These are phyloP conservation scores for Citrus mangshanensis DNA, from an alignment of 345 rosid genomes.

Conservation along the genomic window DNA sequence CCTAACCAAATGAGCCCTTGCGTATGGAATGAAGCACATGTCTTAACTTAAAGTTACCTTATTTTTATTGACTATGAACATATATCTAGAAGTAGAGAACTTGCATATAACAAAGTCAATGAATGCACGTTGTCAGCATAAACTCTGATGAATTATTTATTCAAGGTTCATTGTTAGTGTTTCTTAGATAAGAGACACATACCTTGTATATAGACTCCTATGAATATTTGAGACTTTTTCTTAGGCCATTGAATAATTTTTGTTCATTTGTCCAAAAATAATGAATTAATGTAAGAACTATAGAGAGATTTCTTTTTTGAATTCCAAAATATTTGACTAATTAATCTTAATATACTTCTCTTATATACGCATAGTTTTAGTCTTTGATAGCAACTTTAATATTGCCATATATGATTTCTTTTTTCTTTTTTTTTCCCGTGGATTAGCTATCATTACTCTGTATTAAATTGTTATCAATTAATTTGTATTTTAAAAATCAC, in stretches of 20 bases:
- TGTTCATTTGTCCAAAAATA: background rate
- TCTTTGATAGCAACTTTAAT: background rate
- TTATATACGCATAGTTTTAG: background rate
- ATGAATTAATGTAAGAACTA: background rate
- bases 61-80: background rate
- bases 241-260: background rate
- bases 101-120: background rate
- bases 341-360: too few species aligned
- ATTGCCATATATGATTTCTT: too few species aligned
- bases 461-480: too few species aligned
- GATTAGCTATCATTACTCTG: background rate
- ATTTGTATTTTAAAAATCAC: too few species aligned
- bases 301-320: too few species aligned
- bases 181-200: background rate
- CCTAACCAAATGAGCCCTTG: background rate
- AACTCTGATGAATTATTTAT: background rate
- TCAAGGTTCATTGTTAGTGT: background rate
- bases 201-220: background rate
- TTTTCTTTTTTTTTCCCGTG: too few species aligned
- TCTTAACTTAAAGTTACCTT: too few species aligned
- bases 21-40: background rate
- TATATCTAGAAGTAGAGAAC: too few species aligned
- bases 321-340: background rate
- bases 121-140: too few species aligned
- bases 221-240: background rate